Evolutionary conservation across 2,329 filamentous ascomycete species (phyloP), one percentile per base, ranked within the genome.

Genomic region (Colletotrichum tanaceti): DNA sequence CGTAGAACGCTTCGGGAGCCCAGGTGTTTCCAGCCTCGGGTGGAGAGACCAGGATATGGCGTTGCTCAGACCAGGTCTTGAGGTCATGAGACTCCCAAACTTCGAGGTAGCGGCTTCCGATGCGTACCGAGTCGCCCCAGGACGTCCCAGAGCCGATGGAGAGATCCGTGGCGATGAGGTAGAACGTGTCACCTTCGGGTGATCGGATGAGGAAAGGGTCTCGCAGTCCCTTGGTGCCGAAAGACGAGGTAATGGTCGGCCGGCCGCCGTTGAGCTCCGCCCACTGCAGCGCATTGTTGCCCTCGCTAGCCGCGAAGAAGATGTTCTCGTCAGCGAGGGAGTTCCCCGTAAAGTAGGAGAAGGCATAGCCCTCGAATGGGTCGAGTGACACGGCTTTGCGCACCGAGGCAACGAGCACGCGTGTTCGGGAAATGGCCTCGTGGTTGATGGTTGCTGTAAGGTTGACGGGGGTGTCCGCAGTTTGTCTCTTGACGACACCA

Each of bases 171-270:
- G 84, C 84, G 20, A 87, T 78, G 16, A 87, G 72, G 58, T 79
- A 87, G 66, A 86, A 86, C 4, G 77, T 85, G n/a, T 80, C 79
- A 0, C 84, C 84, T 32, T 86, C 84, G 0, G 74, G 78, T 0
- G 84, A 84, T 14, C 84, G 80, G 24, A 87, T 85, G 52, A 87
- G 75, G 66, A 86, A 87, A 1, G 85, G 85, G 67, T 87, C 85
- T 16, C 85, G 79, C 5, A 87, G 73, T 2, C 85, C 85, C 28
- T 76, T 80, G 0, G 85, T 86, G 46, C 85, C 85, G 52, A 79
- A 64, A 0, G 77, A 79, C 0, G 84, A 86, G 4, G 77, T 79
- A 9, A 87, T 73, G 5, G 84, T 78, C 0, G 85, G 82, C 63
- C 84, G 74, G 1, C 81, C 82, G 0, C 76, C 77, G 61, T 87